A percentile compares a stretch with the other conserved stretches of the same genome.
phyloP scores from a whole-genome alignment of 2,329 filamentous ascomycete genomes.

The Thelonectria discophora region DNA sequence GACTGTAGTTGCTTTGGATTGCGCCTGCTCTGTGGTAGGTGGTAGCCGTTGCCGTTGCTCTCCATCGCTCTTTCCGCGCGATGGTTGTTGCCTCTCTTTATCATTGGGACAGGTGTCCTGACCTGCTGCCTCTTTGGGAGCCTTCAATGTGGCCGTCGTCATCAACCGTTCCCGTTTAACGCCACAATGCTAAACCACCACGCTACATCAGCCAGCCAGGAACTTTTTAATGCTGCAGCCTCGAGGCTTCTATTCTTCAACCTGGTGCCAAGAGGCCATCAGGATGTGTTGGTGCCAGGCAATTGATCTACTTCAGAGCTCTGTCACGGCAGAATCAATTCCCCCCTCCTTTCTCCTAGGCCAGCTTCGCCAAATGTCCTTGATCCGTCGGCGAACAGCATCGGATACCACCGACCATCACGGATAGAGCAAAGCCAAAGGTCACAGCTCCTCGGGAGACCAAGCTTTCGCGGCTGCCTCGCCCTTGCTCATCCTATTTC shows the following conservation, averaged over 20 bases:
- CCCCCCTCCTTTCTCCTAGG: slow-evolving; percentile 11
- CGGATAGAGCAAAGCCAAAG: slow-evolving; percentile 7
- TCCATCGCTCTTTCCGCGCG: neutral
- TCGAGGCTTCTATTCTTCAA: slow-evolving; percentile 38
- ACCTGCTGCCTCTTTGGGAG: slow-evolving; percentile 6
- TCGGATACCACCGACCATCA: slow-evolving; percentile 7
- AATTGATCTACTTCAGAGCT: slow-evolving; percentile 13
- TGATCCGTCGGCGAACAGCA: neutral
- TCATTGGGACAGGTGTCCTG: slow-evolving; percentile 13
- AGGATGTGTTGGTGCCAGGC: slow-evolving; percentile 8
- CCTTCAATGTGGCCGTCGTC: slow-evolving; percentile 31
- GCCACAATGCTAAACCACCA: slow-evolving; percentile 33
- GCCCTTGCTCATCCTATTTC: slow-evolving; percentile 5
- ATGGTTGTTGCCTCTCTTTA: slow-evolving; percentile 15
- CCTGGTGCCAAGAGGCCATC: slow-evolving; percentile 30
- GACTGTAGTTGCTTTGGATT: neutral
- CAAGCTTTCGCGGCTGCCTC: slow-evolving; percentile 8
- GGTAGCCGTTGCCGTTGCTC: slow-evolving; percentile 19
- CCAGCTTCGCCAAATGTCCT: slow-evolving; percentile 9
- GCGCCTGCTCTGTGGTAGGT: neutral
- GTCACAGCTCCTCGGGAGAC: slow-evolving; percentile 3
- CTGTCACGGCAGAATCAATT: slow-evolving; percentile 8
- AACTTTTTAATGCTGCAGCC: slow-evolving; percentile 40
- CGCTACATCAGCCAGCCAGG: slow-evolving; percentile 38
- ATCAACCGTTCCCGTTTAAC: slow-evolving; percentile 34